Percentiles rank a stretch among this genome's conserved stretches.
These are phyloP conservation scores for Lumnitzera racemosa DNA, from an alignment of 345 rosid genomes.

Conservation along the genomic window DNA sequence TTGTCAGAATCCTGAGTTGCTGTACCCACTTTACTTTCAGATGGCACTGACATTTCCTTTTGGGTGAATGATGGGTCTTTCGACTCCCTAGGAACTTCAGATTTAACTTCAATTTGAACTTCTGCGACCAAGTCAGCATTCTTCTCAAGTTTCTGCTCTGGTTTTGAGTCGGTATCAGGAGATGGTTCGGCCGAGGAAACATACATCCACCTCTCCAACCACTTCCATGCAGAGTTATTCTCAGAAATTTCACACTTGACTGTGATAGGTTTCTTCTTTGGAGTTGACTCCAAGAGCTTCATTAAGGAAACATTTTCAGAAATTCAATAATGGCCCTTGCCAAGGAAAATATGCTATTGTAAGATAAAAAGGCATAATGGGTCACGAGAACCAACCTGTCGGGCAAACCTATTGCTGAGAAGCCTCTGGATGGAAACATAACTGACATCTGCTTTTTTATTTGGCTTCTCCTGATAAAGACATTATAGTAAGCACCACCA, in stretches of 20 bases:
- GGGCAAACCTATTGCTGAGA: slow-evolving; percentile 73
- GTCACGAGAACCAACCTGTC: slow-evolving; percentile 39
- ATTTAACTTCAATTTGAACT: slow-evolving; percentile 16
- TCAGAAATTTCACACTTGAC: slow-evolving; percentile 80
- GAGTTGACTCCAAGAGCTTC: slow-evolving; percentile 77
- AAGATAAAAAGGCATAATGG: too few species aligned
- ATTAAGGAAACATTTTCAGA: slow-evolving; percentile 13
- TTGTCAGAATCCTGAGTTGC: slow-evolving; percentile 26
- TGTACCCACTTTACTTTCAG: slow-evolving; percentile 31
- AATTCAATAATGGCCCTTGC: slow-evolving; percentile 1
- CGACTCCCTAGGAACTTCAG: slow-evolving; percentile 26
- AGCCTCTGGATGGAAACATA: slow-evolving; percentile 54
- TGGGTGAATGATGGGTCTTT: slow-evolving; percentile 18
- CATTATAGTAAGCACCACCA: not conserved
- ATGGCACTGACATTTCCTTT: slow-evolving; percentile 19
- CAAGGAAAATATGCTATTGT: not conserved
- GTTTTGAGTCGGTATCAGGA: slow-evolving; percentile 20
- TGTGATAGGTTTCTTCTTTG: slow-evolving; percentile 50
- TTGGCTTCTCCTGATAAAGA: slow-evolving; percentile 39
- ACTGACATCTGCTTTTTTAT: slow-evolving; percentile 25
- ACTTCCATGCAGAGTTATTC: slow-evolving; percentile 79
- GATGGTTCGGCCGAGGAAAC: slow-evolving; percentile 40
- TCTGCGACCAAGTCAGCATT: slow-evolving; percentile 15
- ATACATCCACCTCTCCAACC: slow-evolving; percentile 98
- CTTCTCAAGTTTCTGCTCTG: slow-evolving; percentile 33